These are phyloP conservation scores for Botrytis squamosa DNA, from an alignment of 2,329 filamentous ascomycete species.

Conservation along the genomic window DNA sequence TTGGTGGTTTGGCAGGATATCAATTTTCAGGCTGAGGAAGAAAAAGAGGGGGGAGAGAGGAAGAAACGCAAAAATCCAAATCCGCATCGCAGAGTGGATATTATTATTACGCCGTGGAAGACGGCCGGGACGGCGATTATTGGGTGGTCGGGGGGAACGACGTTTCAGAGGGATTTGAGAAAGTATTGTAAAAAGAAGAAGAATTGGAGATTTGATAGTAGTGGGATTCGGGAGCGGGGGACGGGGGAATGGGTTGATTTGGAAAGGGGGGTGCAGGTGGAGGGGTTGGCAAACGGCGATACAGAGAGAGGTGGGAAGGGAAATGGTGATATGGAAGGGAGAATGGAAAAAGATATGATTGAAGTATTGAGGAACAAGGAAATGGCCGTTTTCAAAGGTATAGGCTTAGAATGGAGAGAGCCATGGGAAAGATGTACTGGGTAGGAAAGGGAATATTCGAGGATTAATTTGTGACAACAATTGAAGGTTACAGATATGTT, in stretches of 20 bases:
- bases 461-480: not conserved
- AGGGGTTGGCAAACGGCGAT: not conserved
- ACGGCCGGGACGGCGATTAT: conserved; percentile 85
- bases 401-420: conserved; percentile 63
- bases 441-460: not conserved
- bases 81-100: conserved; percentile 82
- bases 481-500: not conserved
- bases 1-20: conserved; percentile 89
- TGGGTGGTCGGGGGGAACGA: conserved; percentile 86
- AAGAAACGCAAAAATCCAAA: conserved; percentile 60
- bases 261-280: conserved; percentile 53
- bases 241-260: conserved; percentile 57
- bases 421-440: conserved; percentile 60
- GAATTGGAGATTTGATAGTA: conserved; percentile 85
- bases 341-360: not conserved
- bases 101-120: conserved; percentile 85
- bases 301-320: conserved; percentile 41
- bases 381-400: conserved; percentile 74
- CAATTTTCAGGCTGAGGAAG: conserved; percentile 35
- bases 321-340: not conserved
- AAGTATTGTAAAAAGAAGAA: conserved; percentile 72
- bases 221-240: conserved; percentile 79
- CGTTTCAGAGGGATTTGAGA: conserved; percentile 83
- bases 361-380: conserved; percentile 61
- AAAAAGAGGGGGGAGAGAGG: not conserved